Evolutionary conservation across 352 stramenopile genomes (phyloP), one percentile per base, ranked within the genome.

Genomic region (Phytophthora tentaculata): DNA sequence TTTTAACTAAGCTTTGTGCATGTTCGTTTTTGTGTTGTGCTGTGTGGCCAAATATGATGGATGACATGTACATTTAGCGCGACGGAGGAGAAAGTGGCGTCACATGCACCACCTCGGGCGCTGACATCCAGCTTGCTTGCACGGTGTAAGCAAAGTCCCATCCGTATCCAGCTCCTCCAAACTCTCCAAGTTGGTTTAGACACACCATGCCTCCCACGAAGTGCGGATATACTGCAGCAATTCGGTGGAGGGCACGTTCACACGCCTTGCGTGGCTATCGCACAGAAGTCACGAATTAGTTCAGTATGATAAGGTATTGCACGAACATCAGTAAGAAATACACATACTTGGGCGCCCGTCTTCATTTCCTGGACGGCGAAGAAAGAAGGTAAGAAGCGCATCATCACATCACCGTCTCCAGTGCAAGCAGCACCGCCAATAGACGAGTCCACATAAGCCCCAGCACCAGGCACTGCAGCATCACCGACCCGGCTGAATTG

Each of bases 401-500:
- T 97, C 90, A 98, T 97, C 26, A 98, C 70, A 66, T 97, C 92
- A 23, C 91, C 92, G 58, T 97, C 91, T 55, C 91, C 91, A 4
- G 92, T 98, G 8, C 88, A 88, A 19, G 91, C 92, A 26, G 88
- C 88, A 28, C 88, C 91, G 1, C 92, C 92, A 10, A 94, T 80
- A 14, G 72, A 64, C 20, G 80, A 92, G 55, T 97, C 90, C 12
- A 96, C 91, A 51, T 96, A 98, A 43, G 86, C 93, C 8, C 91
- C 92, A 32, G 90, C 84, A 2, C 92, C 92, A 32, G 88, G 79
- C 8, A 98, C 76, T 0, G 92, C 83, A 10, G 86, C 88, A 63
- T 98, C 92, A 6, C 91, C 92, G 2, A 98, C 90, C 48, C 92
- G 88, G n/a, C 92, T 95, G 48, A 23, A 28, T 35, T 19, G 17